These are phyloP conservation scores for Ophiostoma quercus DNA, from an alignment of 2,329 filamentous ascomycete species.

Conservation along the genomic window DNA sequence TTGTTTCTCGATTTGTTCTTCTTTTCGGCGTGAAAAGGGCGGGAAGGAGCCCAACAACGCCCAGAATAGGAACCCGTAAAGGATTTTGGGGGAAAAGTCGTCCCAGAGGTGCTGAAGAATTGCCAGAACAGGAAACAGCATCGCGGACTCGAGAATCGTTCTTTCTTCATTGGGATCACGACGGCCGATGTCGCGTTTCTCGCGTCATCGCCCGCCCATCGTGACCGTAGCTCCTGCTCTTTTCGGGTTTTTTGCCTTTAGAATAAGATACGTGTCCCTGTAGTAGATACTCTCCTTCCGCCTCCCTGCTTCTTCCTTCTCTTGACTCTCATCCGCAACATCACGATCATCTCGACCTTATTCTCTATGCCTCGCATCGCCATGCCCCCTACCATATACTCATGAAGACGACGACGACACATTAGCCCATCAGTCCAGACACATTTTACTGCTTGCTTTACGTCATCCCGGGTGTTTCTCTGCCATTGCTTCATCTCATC, in stretches of 20 bases:
- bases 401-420: not conserved
- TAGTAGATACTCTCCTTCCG: not conserved
- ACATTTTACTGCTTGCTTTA: not conserved
- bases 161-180: slow-evolving; percentile 11
- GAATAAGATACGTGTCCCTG: not conserved
- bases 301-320: not conserved
- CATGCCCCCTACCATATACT: not conserved
- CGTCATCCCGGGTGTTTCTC: not conserved
- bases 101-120: not conserved
- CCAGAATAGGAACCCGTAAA: not conserved
- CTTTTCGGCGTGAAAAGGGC: not conserved
- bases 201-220: not conserved
- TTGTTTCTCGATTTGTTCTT: not conserved
- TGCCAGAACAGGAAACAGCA: not conserved
- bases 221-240: not conserved
- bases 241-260: not conserved
- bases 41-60: not conserved
- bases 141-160: not conserved
- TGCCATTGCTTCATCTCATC: not conserved
- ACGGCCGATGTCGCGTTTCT: slow-evolving; percentile 2
- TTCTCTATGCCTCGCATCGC: not conserved
- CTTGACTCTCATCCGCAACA: not conserved
- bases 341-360: not conserved
- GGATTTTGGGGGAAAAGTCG: not conserved
- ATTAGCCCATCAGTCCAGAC: not conserved